Evolutionary conservation across 2,329 filamentous ascomycete genomes (phyloP), one percentile per base, ranked within the genome.

Genomic region (Aspergillus sojae): DNA sequence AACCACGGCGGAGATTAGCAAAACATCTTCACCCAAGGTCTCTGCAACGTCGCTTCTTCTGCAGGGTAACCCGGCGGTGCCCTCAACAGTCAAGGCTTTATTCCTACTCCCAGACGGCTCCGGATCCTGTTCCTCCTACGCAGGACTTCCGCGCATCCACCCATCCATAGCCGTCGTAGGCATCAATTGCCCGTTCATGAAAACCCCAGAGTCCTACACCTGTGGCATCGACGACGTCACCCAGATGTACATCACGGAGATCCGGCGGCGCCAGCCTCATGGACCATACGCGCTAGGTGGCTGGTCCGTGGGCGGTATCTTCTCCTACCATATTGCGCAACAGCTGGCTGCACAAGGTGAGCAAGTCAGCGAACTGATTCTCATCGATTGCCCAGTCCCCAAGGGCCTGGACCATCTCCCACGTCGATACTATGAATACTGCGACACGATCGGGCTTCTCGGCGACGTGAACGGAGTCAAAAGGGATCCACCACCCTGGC

Each of bases 301-400:
- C 23, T 91, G 89, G 89, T 90, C 86, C 26, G 89, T 88, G 1
- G 90, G 89, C 11, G 89, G 89, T 43, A 86, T 90, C 41, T 86
- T 88, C 60, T 87, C 88, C 34, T 91, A 85, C 69, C 86, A 89
- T 68, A 85, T 86, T n/a, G 82, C 86, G 69, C 82, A 83, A 62
- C 84, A 88, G 67, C 81, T 90, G 11, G 80, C 80, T 60, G 80
- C 80, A 64, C 80, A 78, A 0, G 84, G 85, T 14, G 68, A 72
- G 12, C 68, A 71, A 12, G 85, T 89, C 1, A 82, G 83, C 2
- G 77, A 83, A 57, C 80, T 90, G 14, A 80, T 89, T 61, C 78
- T 90, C 54, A 85, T 55, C 3, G 52, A 55, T 21, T 55, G 52
- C 12, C 52, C 52, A 1, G 52, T 55, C 5, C 52, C 52, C 10